Evolutionary conservation across 768 basidiomycete species (phyloP).

Genomic region (Leccinum disarticulatum): DNA sequence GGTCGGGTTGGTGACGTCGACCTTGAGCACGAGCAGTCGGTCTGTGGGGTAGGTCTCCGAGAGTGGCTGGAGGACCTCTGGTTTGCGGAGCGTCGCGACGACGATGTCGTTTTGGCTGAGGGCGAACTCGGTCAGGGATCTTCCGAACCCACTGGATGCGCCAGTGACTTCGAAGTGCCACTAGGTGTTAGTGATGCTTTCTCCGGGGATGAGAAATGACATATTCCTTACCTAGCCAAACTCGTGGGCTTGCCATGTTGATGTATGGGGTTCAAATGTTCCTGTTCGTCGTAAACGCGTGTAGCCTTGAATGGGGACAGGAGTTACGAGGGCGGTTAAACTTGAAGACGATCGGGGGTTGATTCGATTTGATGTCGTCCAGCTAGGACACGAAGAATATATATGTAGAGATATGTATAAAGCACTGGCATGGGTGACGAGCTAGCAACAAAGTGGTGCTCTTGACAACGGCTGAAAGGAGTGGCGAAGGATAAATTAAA

Average conservation of each 20-base stretch:
- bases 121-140: constrained; percentile 29
- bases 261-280: constrained; percentile 3
- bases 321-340: no score
- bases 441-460: no score
- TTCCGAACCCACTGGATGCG: constrained; percentile 40
- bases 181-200: background rate
- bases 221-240: constrained; percentile 9
- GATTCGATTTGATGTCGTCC: background rate
- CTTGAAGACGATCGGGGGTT: no score
- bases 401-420: background rate
- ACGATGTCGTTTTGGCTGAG: constrained; percentile 38
- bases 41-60: constrained; percentile 3
- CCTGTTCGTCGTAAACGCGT: background rate
- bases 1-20: constrained; percentile 15
- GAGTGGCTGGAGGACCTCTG: constrained; percentile 22
- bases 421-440: background rate
- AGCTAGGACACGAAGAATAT: background rate
- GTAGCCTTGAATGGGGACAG: background rate
- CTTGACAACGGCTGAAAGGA: no score
- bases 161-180: constrained; percentile 36
- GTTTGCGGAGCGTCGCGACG: constrained; percentile 44
- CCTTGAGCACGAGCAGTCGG: constrained; percentile 15
- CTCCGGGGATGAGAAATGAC: background rate
- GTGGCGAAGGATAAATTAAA: background rate
- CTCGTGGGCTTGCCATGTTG: constrained; percentile 7